A percentile compares a stretch with the other conserved stretches of the same genome.
Evolutionary conservation across 2,329 filamentous ascomycete species (phyloP).

Genomic region (Zymoseptoria passerinii): DNA sequence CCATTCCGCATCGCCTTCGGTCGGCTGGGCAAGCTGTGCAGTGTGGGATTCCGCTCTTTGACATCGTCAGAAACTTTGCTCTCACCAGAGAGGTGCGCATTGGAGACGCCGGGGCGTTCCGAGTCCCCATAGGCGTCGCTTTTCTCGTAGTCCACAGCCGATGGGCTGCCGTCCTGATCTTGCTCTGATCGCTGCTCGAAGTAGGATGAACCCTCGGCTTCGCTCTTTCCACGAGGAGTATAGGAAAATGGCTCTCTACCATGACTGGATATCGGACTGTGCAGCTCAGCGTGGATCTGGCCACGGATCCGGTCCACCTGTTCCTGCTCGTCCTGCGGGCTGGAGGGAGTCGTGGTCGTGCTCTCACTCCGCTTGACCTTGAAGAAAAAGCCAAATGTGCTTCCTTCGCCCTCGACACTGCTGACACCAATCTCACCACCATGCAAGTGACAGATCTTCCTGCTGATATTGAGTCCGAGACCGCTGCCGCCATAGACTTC

Average conservation of each 20-base stretch:
- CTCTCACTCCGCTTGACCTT: slow-evolving; percentile 13
- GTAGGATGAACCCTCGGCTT: background rate
- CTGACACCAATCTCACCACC: slow-evolving; percentile 41
- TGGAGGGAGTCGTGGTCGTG: background rate
- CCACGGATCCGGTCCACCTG: background rate
- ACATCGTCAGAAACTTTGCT: slow-evolving; percentile 10
- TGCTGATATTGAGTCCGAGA: slow-evolving; percentile 39
- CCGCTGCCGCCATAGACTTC: slow-evolving; percentile 38
- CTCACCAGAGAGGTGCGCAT: background rate
- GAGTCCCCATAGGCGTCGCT: background rate
- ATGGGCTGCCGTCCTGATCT: background rate
- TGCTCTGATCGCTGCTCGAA: background rate
- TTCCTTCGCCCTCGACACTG: slow-evolving; percentile 30
- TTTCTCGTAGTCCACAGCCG: background rate
- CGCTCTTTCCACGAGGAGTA: background rate
- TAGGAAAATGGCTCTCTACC: background rate
- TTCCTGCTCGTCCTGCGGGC: slow-evolving; percentile 4
- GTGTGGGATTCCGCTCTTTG: background rate
- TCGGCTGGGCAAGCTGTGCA: background rate
- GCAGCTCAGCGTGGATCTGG: background rate
- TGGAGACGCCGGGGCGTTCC: background rate
- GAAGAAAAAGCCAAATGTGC: slow-evolving; percentile 41
- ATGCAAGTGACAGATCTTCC: slow-evolving; percentile 36
- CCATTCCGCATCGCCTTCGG: slow-evolving; percentile 1
- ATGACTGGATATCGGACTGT: background rate